Percentiles rank a stretch among this genome's conserved stretches.
phyloP scores from a whole-genome alignment of 2,329 filamentous ascomycete genomes.

The Macrophomina tecta region DNA sequence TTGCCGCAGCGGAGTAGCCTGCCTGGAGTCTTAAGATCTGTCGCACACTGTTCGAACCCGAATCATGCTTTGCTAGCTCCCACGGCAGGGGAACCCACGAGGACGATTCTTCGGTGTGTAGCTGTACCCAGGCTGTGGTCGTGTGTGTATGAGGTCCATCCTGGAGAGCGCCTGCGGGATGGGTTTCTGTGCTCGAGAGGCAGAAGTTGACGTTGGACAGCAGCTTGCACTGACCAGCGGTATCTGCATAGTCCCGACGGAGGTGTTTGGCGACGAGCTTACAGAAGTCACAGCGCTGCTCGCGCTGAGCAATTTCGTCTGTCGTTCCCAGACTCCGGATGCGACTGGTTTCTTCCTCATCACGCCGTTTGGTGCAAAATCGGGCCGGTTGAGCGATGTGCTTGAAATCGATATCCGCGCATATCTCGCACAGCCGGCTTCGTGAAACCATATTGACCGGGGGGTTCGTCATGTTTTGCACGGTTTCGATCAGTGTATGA shows the following conservation, averaged over 20 bases:
- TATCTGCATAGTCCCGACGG: background rate
- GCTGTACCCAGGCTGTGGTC: background rate
- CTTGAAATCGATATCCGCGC: background rate
- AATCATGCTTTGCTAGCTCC: background rate
- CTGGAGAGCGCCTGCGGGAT: background rate
- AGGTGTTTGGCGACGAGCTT: background rate
- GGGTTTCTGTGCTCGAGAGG: background rate
- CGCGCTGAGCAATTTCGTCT: background rate
- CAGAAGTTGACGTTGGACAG: background rate
- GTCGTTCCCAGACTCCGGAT: background rate
- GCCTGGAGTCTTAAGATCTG: background rate
- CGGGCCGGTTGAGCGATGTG: background rate
- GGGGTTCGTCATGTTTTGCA: too few species aligned
- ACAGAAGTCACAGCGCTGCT: background rate
- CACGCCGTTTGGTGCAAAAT: background rate
- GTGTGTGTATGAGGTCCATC: background rate
- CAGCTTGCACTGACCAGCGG: background rate
- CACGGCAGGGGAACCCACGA: background rate
- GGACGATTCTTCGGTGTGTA: background rate
- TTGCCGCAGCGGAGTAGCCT: background rate
- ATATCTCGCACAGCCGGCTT: too few species aligned
- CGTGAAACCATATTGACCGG: too few species aligned
- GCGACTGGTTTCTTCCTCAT: background rate
- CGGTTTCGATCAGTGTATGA: too few species aligned
- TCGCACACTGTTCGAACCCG: background rate